These are phyloP conservation scores for Neurospora sublineolata DNA, from an alignment of 495 filamentous ascomycete species.

Conservation along the genomic window DNA sequence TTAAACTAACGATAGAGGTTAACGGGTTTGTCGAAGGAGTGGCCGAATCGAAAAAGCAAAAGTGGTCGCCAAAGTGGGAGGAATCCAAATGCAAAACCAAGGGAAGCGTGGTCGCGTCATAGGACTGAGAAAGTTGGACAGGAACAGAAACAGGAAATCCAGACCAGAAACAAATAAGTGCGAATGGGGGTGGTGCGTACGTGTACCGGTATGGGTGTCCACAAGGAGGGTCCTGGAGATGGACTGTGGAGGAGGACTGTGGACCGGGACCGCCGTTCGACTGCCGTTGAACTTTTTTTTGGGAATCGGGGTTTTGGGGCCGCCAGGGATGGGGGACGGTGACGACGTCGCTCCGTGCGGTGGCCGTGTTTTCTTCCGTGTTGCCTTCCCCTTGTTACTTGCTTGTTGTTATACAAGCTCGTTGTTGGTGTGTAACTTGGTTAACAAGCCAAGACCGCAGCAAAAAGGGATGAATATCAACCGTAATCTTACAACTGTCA, in stretches of 20 bases:
- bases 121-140: neutral
- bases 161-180: neutral
- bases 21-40: neutral
- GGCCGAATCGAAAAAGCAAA: neutral
- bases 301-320: neutral
- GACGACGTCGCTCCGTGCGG: neutral
- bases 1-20: neutral
- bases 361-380: neutral
- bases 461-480: neutral
- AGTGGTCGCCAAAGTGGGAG: neutral
- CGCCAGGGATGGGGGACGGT: neutral
- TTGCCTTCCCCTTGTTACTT: neutral
- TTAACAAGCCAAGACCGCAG: neutral
- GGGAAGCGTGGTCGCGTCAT: neutral
- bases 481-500: neutral
- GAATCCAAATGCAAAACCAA: neutral
- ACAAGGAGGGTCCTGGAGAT: neutral
- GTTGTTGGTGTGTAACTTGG: neutral
- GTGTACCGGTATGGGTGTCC: neutral
- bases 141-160: neutral
- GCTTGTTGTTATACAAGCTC: neutral
- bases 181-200: neutral
- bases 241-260: neutral
- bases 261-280: neutral
- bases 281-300: neutral